phyloP scores from a whole-genome alignment of 1,284 basidiomycete species.

The Trichosporon sp. region DNA sequence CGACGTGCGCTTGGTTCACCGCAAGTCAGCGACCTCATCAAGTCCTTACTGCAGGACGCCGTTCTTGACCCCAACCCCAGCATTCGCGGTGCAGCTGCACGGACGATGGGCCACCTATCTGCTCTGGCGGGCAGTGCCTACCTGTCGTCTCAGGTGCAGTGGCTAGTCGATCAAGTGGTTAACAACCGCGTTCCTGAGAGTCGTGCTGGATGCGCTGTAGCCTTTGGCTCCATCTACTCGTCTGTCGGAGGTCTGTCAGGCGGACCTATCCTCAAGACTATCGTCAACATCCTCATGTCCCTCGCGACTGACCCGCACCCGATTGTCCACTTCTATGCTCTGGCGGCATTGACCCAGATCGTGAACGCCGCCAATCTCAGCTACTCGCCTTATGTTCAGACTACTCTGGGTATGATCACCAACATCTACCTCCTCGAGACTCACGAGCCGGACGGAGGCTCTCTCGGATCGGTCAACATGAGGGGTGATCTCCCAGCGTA shows the following conservation, averaged over 20 bases:
- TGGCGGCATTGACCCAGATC: conserved; percentile 79
- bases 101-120: conserved; percentile 82
- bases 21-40: conserved; percentile 65
- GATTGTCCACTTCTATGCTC: conserved; percentile 88
- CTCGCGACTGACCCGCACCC: conserved; percentile 95
- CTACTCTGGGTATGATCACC: conserved; percentile 84
- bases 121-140: conserved; percentile 79
- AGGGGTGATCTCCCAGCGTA: conserved; percentile 88
- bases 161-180: conserved; percentile 91
- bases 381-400: conserved; percentile 82
- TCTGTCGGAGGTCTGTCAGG: conserved; percentile 91
- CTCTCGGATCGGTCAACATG: conserved; percentile 73
- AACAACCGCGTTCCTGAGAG: conserved; percentile 90
- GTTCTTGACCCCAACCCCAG: conserved; percentile 75
- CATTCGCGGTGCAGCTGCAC: conserved; percentile 76
- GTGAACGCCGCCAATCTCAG: conserved; percentile 88
- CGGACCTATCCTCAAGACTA: conserved; percentile 90
- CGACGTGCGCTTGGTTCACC: conserved; percentile 65
- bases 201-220: conserved; percentile 87
- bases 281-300: conserved; percentile 93
- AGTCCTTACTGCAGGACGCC: conserved; percentile 72
- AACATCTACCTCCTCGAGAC: conserved; percentile 86
- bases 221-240: conserved; percentile 90
- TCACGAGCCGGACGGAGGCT: conserved; percentile 92
- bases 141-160: conserved; percentile 82